Percentiles rank a stretch among this genome's conserved stretches.
These are phyloP conservation scores for Neurospora africana DNA, from an alignment of 495 filamentous ascomycete genomes.

Conservation along the genomic window DNA sequence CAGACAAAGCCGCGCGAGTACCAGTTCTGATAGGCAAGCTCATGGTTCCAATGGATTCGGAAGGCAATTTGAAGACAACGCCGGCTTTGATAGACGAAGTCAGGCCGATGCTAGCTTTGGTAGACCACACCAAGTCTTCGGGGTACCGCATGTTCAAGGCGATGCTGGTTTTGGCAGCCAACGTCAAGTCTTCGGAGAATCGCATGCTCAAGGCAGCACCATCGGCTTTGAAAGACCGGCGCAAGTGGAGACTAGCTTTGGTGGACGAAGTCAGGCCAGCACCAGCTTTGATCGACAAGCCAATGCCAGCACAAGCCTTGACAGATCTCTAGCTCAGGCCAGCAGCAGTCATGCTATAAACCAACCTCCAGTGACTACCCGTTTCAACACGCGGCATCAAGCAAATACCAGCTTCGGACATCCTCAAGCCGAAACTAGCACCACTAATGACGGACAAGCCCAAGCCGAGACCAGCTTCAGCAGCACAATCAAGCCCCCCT, in stretches of 20 bases:
- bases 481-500: not conserved
- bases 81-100: not conserved
- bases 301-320: not conserved
- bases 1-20: not conserved
- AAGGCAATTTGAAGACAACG: not conserved
- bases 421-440: not conserved
- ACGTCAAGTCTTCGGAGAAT: not conserved
- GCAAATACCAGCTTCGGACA: not conserved
- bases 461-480: not conserved
- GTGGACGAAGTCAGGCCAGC: not conserved
- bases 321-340: not conserved
- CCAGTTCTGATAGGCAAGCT: not conserved
- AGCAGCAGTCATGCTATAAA: not conserved
- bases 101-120: not conserved
- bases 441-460: not conserved
- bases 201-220: not conserved
- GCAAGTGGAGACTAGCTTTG: not conserved
- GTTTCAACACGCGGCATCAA: not conserved
- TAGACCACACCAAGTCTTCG: not conserved
- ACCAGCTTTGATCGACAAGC: not conserved
- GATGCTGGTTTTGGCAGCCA: not conserved
- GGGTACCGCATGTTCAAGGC: not conserved
- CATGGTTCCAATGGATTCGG: not conserved
- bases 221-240: not conserved
- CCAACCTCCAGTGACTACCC: not conserved